Conservation (phyloP, 75 land plant species). For the Azolla pinnata region DNA sequence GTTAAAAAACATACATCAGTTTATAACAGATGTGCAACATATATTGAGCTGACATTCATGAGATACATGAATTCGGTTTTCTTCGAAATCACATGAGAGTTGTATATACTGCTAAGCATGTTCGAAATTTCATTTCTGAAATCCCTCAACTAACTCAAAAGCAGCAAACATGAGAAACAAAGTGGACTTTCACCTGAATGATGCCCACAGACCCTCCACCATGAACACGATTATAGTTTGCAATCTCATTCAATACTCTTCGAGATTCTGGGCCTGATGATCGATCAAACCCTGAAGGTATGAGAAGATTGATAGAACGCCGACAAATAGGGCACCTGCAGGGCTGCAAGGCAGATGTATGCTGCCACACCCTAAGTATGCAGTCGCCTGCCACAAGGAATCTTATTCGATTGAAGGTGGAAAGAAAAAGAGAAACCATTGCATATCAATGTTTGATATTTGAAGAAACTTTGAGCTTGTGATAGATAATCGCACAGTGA, state of each 20-base stretch:
- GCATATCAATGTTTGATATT: too few relatives aligned
- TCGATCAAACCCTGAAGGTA: conserved; percentile 34
- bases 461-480: too few relatives aligned
- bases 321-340: conserved; percentile 94
- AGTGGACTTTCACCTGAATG: conserved; percentile 71
- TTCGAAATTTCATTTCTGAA: too few relatives aligned
- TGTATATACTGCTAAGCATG: too few relatives aligned
- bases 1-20: too few relatives aligned
- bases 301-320: conserved; percentile 65
- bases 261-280: conserved; percentile 36
- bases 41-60: too few relatives aligned
- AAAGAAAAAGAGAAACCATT: neutral
- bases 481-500: too few relatives aligned
- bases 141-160: too few relatives aligned
- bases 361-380: conserved; percentile 78
- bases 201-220: conserved; percentile 55
- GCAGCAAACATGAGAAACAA: neutral
- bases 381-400: conserved; percentile 63
- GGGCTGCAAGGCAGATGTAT: conserved; percentile 69
- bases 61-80: too few relatives aligned
- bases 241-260: conserved; percentile 36
- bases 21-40: too few relatives aligned
- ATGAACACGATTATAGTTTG: conserved; percentile 68
- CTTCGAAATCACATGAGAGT: too few relatives aligned
- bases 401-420: too few relatives aligned